These are phyloP conservation scores for Globisporangium okanoganense DNA, from an alignment of 352 stramenopile species.

Conservation along the genomic window DNA sequence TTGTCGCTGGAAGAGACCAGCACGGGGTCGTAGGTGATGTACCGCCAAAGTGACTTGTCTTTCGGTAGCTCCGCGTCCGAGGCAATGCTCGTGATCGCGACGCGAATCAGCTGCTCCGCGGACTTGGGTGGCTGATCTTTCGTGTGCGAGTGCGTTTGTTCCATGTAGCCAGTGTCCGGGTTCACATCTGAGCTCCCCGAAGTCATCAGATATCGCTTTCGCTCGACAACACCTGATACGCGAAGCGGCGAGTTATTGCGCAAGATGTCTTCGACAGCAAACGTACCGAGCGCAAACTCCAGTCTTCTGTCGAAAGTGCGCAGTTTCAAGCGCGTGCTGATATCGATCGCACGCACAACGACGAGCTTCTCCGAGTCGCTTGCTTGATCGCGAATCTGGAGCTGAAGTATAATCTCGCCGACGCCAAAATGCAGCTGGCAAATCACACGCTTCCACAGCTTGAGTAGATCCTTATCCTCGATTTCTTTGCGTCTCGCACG, in stretches of 20 bases:
- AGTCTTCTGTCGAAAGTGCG: conserved; percentile 64
- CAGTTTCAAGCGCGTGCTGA: conserved; percentile 57
- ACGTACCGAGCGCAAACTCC: conserved; percentile 70
- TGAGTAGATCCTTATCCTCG: conserved; percentile 66
- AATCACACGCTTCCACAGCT: conserved; percentile 72
- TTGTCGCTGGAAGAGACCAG: conserved; percentile 26
- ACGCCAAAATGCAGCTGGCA: conserved; percentile 60
- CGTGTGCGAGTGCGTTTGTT: conserved; percentile 1
- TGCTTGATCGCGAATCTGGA: conserved; percentile 52
- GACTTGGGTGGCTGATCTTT: conserved; percentile 13
- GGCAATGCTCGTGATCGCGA: conserved; percentile 71
- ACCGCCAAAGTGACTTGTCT: conserved; percentile 39
- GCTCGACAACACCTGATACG: conserved; percentile 6
- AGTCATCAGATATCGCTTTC: conserved; percentile 55
- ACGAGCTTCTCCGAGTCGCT: conserved; percentile 44
- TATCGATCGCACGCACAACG: conserved; percentile 46
- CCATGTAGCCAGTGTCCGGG: conserved; percentile 7
- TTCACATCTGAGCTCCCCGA: conserved; percentile 39
- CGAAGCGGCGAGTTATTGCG: conserved; percentile 14
- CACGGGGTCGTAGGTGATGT: conserved; percentile 36
- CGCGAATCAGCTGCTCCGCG: conserved; percentile 53
- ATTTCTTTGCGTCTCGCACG: conserved; percentile 45
- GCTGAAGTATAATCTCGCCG: conserved; percentile 39
- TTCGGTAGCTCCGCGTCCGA: conserved; percentile 61
- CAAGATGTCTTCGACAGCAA: conserved; percentile 72